phyloP scores from a whole-genome alignment of 179 eudicot genomes.

The Actinidia polygama region DNA sequence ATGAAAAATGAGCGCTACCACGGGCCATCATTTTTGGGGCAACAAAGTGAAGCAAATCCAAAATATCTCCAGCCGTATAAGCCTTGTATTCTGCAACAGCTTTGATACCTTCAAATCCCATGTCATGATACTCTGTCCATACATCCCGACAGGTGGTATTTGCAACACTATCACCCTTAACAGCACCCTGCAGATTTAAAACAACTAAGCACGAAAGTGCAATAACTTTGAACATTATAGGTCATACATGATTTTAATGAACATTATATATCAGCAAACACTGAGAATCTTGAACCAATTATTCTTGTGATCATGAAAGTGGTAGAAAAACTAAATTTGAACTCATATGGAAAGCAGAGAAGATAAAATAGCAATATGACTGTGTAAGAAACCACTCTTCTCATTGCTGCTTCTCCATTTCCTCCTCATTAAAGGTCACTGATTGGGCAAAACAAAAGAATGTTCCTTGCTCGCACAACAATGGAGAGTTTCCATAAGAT shows the following conservation, averaged over 20 bases:
- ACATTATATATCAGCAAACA: neutral
- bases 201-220: neutral
- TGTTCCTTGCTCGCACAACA: too few species aligned
- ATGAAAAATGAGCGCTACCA: conserved; percentile 84
- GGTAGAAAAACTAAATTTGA: neutral
- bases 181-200: conserved; percentile 63
- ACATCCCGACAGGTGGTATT: conserved; percentile 79
- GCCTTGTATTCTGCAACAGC: conserved; percentile 87
- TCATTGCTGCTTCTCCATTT: neutral
- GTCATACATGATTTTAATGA: neutral
- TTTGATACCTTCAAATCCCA: conserved; percentile 80
- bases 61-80: conserved; percentile 60
- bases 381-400: neutral
- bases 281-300: neutral
- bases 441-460: too few species aligned
- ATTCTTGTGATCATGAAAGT: neutral
- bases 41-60: conserved; percentile 83
- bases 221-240: neutral
- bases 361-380: neutral
- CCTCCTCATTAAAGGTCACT: too few species aligned
- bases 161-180: conserved; percentile 73
- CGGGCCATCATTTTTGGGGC: conserved; percentile 98
- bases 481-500: too few species aligned
- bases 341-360: too few species aligned
- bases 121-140: conserved; percentile 96